Conservation (phyloP, 495 filamentous ascomycete species). For the Xylaria curta region DNA sequence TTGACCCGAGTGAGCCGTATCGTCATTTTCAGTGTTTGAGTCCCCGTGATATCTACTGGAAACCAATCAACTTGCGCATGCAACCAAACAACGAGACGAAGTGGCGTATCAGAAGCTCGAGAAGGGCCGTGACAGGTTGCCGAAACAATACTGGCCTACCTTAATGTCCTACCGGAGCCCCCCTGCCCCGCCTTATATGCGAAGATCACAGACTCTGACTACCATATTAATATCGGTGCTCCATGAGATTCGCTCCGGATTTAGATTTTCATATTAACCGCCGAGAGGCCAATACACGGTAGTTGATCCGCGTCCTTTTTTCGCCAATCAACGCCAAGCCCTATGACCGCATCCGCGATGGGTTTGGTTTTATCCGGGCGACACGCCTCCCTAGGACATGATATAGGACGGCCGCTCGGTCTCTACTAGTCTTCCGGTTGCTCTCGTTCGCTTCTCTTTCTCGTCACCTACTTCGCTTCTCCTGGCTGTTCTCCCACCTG, state of each 20-base stretch:
- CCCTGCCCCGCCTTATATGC: slow-evolving; percentile 11
- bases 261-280: slow-evolving; percentile 28
- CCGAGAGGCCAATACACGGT: slow-evolving; percentile 25
- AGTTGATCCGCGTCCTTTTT: slow-evolving; percentile 19
- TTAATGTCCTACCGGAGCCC: slow-evolving; percentile 10
- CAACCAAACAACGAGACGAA: not conserved
- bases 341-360: slow-evolving; percentile 27
- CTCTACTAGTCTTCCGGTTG: slow-evolving; percentile 1
- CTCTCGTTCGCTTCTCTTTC: slow-evolving; percentile 13
- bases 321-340: slow-evolving; percentile 27
- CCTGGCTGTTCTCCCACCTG: not conserved
- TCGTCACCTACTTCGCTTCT: slow-evolving; percentile 10
- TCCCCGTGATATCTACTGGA: slow-evolving; percentile 16
- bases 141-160: slow-evolving; percentile 3
- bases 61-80: slow-evolving; percentile 17
- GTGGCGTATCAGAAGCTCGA: slow-evolving; percentile 16
- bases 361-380: slow-evolving; percentile 29
- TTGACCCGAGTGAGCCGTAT: not conserved
- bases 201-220: slow-evolving; percentile 19
- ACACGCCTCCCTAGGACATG: slow-evolving; percentile 13
- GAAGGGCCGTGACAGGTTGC: slow-evolving; percentile 1
- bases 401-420: slow-evolving; percentile 23
- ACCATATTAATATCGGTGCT: slow-evolving; percentile 23
- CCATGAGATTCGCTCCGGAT: slow-evolving; percentile 29
- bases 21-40: not conserved